These are phyloP conservation scores for Biscogniauxia marginata DNA, from an alignment of 2,329 filamentous ascomycete species.

Conservation along the genomic window DNA sequence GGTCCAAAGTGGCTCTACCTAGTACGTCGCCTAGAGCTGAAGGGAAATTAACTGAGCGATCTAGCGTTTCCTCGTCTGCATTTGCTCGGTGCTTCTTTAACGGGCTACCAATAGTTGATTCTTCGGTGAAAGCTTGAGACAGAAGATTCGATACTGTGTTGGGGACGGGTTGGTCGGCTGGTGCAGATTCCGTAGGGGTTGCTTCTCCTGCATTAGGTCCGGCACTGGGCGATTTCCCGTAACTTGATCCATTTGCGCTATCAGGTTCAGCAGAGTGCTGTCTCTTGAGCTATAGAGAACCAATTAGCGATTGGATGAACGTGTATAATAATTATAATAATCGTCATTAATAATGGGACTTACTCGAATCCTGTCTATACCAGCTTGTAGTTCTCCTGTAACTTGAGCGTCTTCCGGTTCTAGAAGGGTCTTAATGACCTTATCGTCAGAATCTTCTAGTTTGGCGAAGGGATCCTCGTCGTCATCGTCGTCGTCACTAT, in stretches of 20 bases:
- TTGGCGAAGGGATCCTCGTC: conserved; percentile 63
- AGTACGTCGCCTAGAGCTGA: conserved; percentile 42
- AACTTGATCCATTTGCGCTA: conserved; percentile 41
- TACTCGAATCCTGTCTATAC: conserved; percentile 80
- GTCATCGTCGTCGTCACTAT: conserved; percentile 76
- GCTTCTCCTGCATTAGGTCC: conserved; percentile 39
- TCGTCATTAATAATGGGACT: conserved; percentile 31
- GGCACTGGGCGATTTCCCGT: conserved; percentile 46
- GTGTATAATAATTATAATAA: neutral
- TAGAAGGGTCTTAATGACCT: conserved; percentile 57
- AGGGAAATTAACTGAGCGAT: conserved; percentile 37
- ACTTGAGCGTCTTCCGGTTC: conserved; percentile 70
- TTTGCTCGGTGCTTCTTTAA: conserved; percentile 74
- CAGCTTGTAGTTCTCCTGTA: conserved; percentile 74
- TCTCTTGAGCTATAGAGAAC: conserved; percentile 65
- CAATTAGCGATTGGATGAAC: neutral
- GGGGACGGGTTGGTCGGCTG: conserved; percentile 31
- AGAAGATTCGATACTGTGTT: conserved; percentile 39
- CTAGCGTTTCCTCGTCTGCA: conserved; percentile 47
- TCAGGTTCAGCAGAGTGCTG: conserved; percentile 74
- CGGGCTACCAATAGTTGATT: conserved; percentile 62
- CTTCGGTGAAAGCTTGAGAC: conserved; percentile 44
- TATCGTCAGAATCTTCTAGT: conserved; percentile 63
- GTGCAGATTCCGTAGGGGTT: conserved; percentile 41
- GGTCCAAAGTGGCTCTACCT: conserved; percentile 29